A percentile compares a stretch with the other conserved stretches of the same genome.
phyloP scores from a whole-genome alignment of 257 asterid species.

The Capsicum rhomboideum region DNA sequence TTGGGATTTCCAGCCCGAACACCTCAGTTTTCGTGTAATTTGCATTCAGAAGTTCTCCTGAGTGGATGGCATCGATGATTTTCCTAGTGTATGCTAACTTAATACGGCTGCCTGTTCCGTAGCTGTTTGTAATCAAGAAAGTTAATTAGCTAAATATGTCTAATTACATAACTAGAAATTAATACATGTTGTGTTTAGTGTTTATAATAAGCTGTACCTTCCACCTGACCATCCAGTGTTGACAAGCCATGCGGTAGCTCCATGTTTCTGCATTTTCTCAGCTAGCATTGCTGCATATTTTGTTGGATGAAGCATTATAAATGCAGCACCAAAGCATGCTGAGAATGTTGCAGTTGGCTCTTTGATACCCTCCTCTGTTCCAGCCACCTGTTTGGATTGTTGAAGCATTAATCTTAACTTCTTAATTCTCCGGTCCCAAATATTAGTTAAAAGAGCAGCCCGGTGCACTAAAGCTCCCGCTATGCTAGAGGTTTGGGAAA shows the following conservation, averaged over 20 bases:
- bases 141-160: neutral
- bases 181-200: neutral
- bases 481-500: too few species aligned
- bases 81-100: conserved; percentile 82
- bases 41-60: conserved; percentile 55
- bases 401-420: neutral
- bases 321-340: conserved; percentile 96
- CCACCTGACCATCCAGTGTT: conserved; percentile 97
- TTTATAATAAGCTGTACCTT: conserved; percentile 29
- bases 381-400: conserved; percentile 59
- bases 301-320: conserved; percentile 88
- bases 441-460: neutral
- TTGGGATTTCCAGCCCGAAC: conserved; percentile 84
- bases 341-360: conserved; percentile 93
- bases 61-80: conserved; percentile 83
- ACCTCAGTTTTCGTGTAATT: conserved; percentile 63
- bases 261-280: conserved; percentile 75
- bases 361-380: conserved; percentile 90
- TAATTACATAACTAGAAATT: neutral
- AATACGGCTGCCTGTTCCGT: conserved; percentile 74
- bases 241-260: conserved; percentile 91
- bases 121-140: conserved; percentile 28
- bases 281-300: conserved; percentile 91
- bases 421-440: neutral
- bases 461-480: too few species aligned